A percentile compares a stretch with the other conserved stretches of the same genome.
These are phyloP conservation scores for Decorospora gaudefroyi DNA, from an alignment of 2,329 filamentous ascomycete genomes.

Conservation along the genomic window DNA sequence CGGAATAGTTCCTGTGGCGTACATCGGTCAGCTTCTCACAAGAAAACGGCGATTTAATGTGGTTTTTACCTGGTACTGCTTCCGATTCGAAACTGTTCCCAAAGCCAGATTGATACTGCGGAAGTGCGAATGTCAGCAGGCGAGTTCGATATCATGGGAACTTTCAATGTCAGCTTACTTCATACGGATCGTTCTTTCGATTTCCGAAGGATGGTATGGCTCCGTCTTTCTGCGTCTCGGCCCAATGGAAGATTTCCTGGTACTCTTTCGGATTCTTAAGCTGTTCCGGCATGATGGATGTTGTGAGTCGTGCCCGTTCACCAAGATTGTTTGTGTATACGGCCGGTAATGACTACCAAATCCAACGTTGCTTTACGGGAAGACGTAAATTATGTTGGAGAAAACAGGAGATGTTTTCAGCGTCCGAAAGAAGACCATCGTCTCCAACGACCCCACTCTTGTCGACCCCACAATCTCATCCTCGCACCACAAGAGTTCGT, in stretches of 20 bases:
- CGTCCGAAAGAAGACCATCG: conserved; percentile 12
- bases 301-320: conserved; percentile 1
- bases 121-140: conserved; percentile 12
- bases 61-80: conserved; percentile 48
- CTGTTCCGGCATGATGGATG: conserved; percentile 29
- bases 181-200: conserved; percentile 60
- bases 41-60: background rate
- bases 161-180: conserved; percentile 42
- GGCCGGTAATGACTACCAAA: too few relatives aligned
- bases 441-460: conserved; percentile 11
- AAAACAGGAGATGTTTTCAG: background rate
- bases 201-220: conserved; percentile 59
- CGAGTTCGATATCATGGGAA: background rate
- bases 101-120: conserved; percentile 61
- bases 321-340: too few relatives aligned
- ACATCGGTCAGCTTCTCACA: conserved; percentile 20
- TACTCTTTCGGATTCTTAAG: conserved; percentile 46
- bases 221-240: conserved; percentile 63
- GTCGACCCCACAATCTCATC: conserved; percentile 19
- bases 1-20: conserved; percentile 49
- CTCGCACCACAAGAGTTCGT: conserved; percentile 2
- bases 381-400: background rate
- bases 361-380: background rate
- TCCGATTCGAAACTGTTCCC: conserved; percentile 58
- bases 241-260: conserved; percentile 55